Base-by-base conservation (phyloP, 2,329 filamentous ascomycete genomes). In the Colletotrichum tanaceti region DNA sequence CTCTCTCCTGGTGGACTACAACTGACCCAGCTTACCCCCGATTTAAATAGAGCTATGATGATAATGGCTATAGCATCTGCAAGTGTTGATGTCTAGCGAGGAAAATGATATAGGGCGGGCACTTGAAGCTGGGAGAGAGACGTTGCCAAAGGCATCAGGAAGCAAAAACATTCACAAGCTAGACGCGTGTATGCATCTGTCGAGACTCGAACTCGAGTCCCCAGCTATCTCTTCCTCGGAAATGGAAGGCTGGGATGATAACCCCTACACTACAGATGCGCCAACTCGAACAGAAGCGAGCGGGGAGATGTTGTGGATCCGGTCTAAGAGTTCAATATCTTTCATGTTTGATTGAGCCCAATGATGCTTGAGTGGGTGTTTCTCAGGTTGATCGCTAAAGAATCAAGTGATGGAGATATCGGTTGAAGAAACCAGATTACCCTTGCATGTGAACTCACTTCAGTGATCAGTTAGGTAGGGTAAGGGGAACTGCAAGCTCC, bases 191-290 rank as follows among this genome's bases (percentile, higher is more conserved):
- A 22, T 64, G 65, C 65, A 64, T 67, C 60, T 53, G 60, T 46
- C 59, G 65, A 53, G 32, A 67, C 41, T 67, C 65, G 65, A 67
- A 67, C 39, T 53, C 65, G 59, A 46, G 60, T 67, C 65, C 65
- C 65, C 46, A 64, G 65, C 65, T 67, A 20, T 38, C 50, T 13
- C 14, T 44, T 32, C 14, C 5, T 3, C 7, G 3, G 18, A 9
- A 44, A 44, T 67, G 65, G 65, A 67, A 67, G 65, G 65, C 65
- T 64, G 53, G 65, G 65, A 67, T 67, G 65, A 67, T 67, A 64
- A 67, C 65, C 65, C 41, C 65, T 67, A 67, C 65, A 65, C 61
- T 68, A 65, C 62, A 44, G 55, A 64, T 64, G 65, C 61, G 52
- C 13, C n/a, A 38, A 13, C 14, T 20, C 5, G 50, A 54, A 54